Evolutionary conservation across 306 rosid species (phyloP), one percentile per base, ranked within the genome.

Genomic region (Trifolium dubium): DNA sequence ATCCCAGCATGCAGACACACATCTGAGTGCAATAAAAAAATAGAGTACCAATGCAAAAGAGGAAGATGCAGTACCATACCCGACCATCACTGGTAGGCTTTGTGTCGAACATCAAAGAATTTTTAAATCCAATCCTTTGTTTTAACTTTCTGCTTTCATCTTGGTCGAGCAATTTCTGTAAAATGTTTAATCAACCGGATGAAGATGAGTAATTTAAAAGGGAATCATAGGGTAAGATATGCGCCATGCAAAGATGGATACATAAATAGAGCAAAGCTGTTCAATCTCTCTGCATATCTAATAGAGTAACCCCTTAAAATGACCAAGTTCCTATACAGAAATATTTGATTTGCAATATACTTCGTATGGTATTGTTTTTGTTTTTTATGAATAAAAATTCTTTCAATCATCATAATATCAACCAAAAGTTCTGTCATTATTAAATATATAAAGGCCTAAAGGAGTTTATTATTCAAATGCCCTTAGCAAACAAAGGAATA

Each of bases 81-180:
- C 95, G 99, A 53, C 97, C 99, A 83, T 94, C 99, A 71, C 92
- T 87, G 72, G 67, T 88, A 69, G 97, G 93, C 85, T 87, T 87
- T 74, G 91, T 86, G 84, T 94, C 99, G 46, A 88, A 86, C 71
- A 89, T 90, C 93, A 94, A 86, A 13, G 97, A 92, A 86, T 84
- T 94, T 83, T 92, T 94, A 79, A 88, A 94, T 67, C 97, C 99
- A 83, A 92, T 78, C 67, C 64, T 81, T 73, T 94, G 99, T 78
- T 90, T 94, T 71, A 80, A 81, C 79, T 84, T 89, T 79, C 85
- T 86, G 79, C 85, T 78, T 75, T 76, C 88, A 77, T 87, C 96
- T 67, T 50, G 89, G 81, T 89, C 95, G 70, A 94, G 87, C 88
- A 94, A 82, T 79, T 87, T 92, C 97, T 92, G 87, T 67, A 79